Evolutionary conservation across 805 yeast genomes (phyloP), one percentile per base, ranked within the genome.

Genomic region (Candida caryicola): DNA sequence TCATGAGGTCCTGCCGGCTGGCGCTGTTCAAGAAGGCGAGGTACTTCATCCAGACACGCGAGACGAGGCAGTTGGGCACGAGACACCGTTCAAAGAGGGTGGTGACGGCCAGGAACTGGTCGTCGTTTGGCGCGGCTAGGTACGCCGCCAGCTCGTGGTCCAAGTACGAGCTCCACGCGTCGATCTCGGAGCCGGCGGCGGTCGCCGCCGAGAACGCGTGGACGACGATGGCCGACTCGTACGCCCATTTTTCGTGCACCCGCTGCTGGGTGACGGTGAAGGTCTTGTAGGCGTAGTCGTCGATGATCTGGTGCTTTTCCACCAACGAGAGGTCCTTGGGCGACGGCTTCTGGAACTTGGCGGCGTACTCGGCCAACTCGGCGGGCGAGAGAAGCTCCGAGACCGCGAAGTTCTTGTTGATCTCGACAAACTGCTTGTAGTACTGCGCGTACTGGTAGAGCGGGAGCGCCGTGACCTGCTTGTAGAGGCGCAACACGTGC

Each of bases 381-480:
- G 33, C 45, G 34, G 35, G 44, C 2, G 43, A 47, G 33, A 59
- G 18, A 4, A 69, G 45, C n/a, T 61, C 59, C 2, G 50, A 41
- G 2, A 71, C 39, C 5, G 48, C 50, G 53, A 63, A 62, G 21
- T 59, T 52, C 34, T 66, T 62, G 43, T 55, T 52, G 43, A 67
- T 45, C 45, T 66, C 66, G 43, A 64, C 50, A 52, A 78, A 60
- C 52, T 69, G 54, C 64, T 67, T 79, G 51, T 77, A 85, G 57
- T 82, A 91, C 46, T 76, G 79, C 0, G 96, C 82, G 57, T 88
- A 90, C 51, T 89, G 95, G 59, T 91, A 91, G 31, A 91, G 60
- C 0, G 98, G 98, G 2, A 85, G 66, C 29, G 55, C 54, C 28
- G 79, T 58, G 32, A 81, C 60, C 41, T 64, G 62, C 19, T 71